Percentiles rank a stretch among this genome's conserved stretches.
Conservation (phyloP, 768 basidiomycete species). For the Suillus brevipes region DNA sequence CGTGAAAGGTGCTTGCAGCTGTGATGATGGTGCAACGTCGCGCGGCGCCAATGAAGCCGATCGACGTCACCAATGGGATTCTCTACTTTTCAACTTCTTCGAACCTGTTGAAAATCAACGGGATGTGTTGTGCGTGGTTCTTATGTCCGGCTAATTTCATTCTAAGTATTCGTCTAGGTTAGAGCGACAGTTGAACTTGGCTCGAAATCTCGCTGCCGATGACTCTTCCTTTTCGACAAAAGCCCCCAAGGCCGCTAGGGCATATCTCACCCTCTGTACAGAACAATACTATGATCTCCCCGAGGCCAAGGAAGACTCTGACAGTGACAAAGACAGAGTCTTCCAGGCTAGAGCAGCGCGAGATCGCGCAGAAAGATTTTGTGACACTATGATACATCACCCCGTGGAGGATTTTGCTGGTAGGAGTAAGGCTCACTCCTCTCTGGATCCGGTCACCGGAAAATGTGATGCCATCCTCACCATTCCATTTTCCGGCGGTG, state of each 20-base stretch:
- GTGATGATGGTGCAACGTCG: not conserved
- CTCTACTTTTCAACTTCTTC: not conserved
- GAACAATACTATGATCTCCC: too few species aligned
- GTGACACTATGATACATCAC: fast-evolving
- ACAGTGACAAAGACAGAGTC: too few species aligned
- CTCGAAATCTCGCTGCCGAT: not conserved
- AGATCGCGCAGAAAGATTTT: not conserved
- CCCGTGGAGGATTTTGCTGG: too few species aligned
- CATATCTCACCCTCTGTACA: fast-evolving
- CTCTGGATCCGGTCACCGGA: not conserved
- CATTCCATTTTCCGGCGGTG: not conserved
- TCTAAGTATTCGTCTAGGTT: too few species aligned
- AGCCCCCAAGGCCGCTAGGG: too few species aligned
- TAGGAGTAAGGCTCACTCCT: not conserved
- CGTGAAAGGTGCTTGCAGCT: not conserved
- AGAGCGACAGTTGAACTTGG: not conserved
- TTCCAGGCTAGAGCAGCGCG: not conserved
- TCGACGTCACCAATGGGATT: not conserved
- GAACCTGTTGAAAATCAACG: not conserved
- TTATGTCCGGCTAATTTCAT: too few species aligned
- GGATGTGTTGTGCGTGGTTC: not conserved
- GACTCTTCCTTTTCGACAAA: not conserved
- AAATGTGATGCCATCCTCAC: not conserved
- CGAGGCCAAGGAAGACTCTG: too few species aligned
- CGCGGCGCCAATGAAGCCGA: not conserved